These are phyloP conservation scores for Terfezia boudieri DNA, from an alignment of 495 filamentous ascomycete species.

Conservation along the genomic window DNA sequence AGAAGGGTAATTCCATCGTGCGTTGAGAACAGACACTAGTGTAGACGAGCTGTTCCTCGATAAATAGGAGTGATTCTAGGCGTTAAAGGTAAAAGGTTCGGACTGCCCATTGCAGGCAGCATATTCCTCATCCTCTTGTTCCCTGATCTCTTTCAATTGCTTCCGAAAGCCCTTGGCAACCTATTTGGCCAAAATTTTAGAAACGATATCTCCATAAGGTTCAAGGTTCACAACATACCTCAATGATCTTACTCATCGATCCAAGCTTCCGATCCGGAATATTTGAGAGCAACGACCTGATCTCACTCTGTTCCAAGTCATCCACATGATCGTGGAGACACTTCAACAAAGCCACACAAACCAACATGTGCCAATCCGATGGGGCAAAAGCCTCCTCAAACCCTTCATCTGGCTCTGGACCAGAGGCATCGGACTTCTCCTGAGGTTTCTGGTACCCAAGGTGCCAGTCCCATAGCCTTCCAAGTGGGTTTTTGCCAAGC, in stretches of 20 bases:
- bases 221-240: slow-evolving; percentile 1
- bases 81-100: background rate
- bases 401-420: slow-evolving; percentile 4
- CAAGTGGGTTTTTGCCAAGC: slow-evolving; percentile 13
- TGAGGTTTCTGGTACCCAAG: slow-evolving; percentile 14
- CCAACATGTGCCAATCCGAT: slow-evolving; percentile 16
- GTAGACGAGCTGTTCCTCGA: no score
- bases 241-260: slow-evolving; percentile 14
- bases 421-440: slow-evolving; percentile 5
- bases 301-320: slow-evolving; percentile 16
- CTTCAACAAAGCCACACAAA: slow-evolving; percentile 16
- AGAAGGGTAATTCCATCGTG: no score
- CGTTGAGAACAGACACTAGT: no score
- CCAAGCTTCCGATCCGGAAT: slow-evolving; percentile 5
- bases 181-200: slow-evolving; percentile 1
- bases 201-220: no score
- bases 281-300: slow-evolving; percentile 11
- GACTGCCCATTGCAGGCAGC: background rate
- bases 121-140: slow-evolving; percentile 12
- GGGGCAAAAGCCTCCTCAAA: slow-evolving; percentile 13
- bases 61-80: background rate
- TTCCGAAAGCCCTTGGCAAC: slow-evolving; percentile 9
- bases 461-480: slow-evolving; percentile 16
- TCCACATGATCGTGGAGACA: slow-evolving; percentile 13
- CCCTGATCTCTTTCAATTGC: slow-evolving; percentile 8